These are phyloP conservation scores for Heritiera littoralis DNA, from an alignment of 345 rosid genomes.

Conservation along the genomic window DNA sequence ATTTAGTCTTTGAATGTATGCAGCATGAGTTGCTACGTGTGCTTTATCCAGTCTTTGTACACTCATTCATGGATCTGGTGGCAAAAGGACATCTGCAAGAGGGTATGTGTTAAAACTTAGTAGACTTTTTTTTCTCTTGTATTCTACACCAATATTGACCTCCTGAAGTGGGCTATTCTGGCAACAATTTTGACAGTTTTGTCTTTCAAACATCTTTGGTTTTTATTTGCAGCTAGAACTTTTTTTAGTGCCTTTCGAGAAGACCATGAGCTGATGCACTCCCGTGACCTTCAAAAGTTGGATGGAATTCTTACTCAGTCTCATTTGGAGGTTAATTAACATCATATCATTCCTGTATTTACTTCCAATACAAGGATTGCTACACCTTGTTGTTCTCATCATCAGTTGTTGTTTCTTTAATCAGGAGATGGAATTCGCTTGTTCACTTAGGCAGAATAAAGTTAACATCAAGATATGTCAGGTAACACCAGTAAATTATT, in stretches of 20 bases:
- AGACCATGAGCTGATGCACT: slow-evolving; percentile 85
- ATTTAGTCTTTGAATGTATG: slow-evolving; percentile 28
- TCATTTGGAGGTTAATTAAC: slow-evolving; percentile 75
- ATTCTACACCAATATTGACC: neutral
- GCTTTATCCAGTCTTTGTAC: slow-evolving; percentile 93
- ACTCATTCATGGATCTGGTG: slow-evolving; percentile 85
- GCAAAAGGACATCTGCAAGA: slow-evolving; percentile 80
- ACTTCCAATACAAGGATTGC: neutral
- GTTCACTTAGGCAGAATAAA: slow-evolving; percentile 80
- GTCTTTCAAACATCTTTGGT: slow-evolving; percentile 4
- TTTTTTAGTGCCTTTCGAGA: slow-evolving; percentile 79
- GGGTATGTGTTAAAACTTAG: slow-evolving; percentile 43
- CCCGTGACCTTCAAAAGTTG: slow-evolving; percentile 86
- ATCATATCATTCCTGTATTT: neutral
- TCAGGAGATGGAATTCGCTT: slow-evolving; percentile 98
- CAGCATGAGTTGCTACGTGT: slow-evolving; percentile 97
- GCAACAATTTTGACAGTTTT: neutral
- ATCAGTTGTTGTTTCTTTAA: slow-evolving; percentile 16
- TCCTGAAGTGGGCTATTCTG: neutral
- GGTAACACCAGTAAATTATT: slow-evolving; percentile 41
- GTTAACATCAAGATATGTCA: slow-evolving; percentile 88
- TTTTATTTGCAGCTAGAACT: slow-evolving; percentile 54
- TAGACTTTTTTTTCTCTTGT: slow-evolving; percentile 8
- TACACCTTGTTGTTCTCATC: neutral
- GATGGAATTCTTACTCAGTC: slow-evolving; percentile 93